A percentile compares a stretch with the other conserved stretches of the same genome.
Conservation (phyloP, 305 asterid species). For the Nicotiana rustica region DNA sequence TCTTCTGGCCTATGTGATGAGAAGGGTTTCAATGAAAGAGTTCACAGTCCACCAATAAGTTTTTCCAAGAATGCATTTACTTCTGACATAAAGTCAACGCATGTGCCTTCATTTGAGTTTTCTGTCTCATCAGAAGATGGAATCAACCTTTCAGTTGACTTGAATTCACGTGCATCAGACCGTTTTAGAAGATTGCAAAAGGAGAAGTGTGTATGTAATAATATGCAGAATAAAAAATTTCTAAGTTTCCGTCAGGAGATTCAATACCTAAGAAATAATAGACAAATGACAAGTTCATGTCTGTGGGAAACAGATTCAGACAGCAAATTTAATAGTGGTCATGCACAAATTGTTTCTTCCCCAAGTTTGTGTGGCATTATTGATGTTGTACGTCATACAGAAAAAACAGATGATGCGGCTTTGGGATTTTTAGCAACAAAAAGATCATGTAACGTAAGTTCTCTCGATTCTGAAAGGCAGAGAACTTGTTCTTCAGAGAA, state of each 20-base stretch:
- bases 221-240: constrained; percentile 37
- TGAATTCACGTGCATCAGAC: constrained; percentile 42
- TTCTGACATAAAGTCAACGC: constrained; percentile 36
- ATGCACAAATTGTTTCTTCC: constrained; percentile 34
- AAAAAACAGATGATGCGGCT: constrained; percentile 32
- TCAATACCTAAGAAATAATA: constrained; percentile 37
- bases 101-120: constrained; percentile 44
- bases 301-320: constrained; percentile 34
- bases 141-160: constrained; percentile 47
- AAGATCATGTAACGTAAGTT: constrained; percentile 30
- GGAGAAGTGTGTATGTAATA: constrained; percentile 36
- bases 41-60: constrained; percentile 31
- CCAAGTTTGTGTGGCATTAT: constrained; percentile 12
- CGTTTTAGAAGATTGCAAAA: constrained; percentile 42
- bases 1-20: constrained; percentile 21
- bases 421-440: constrained; percentile 15
- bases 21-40: constrained; percentile 21
- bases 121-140: constrained; percentile 48
- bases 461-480: constrained; percentile 19
- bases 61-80: constrained; percentile 28
- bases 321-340: constrained; percentile 1
- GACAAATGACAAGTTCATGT: constrained; percentile 34
- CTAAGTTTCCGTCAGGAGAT: constrained; percentile 49
- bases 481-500: constrained; percentile 9
- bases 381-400: constrained; percentile 20